Evolutionary conservation across 345 rosid species (phyloP), one percentile per base, ranked within the genome.

Genomic region (Tarenaya hassleriana): DNA sequence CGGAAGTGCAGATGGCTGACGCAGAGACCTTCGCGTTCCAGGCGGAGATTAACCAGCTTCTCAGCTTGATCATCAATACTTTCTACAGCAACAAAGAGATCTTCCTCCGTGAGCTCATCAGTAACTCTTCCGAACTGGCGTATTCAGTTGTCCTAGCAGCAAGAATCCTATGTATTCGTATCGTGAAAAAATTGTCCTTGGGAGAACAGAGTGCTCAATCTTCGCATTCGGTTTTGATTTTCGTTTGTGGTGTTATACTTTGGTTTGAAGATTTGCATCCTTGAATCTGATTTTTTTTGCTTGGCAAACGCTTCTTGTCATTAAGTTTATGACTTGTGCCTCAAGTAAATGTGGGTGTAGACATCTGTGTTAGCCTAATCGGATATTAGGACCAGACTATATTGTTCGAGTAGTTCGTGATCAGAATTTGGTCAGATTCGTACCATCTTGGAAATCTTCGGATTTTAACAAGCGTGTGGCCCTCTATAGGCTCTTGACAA

Each of bases 11-110:
- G 50, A 80, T 86, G 86, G 91, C 74, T 14, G 95, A 83, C 1
- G 80, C 75, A 0, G 97, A 90, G 82, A 86, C 95, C 21, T 89
- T 89, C n/a, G n/a, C n/a, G n/a, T n/a, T n/a, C n/a, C n/a, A n/a
- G n/a, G n/a, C n/a, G n/a, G n/a, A n/a, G n/a, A n/a, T n/a, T n/a
- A n/a, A n/a, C n/a, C n/a, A n/a, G n/a, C n/a, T n/a, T n/a, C n/a
- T n/a, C n/a, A n/a, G n/a, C n/a, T n/a, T n/a, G n/a, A n/a, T n/a
- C n/a, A n/a, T n/a, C n/a, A n/a, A n/a, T n/a, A n/a, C n/a, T n/a
- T n/a, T n/a, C n/a, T n/a, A n/a, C n/a, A n/a, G n/a, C n/a, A n/a
- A n/a, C n/a, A n/a, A n/a, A n/a, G 95, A 83, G 78, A 89, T 89
- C 32, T 68, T 60, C 50, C 72, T 68, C 21, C 68, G 68, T 21